Conservation (phyloP, 2,329 filamentous ascomycete species). For the Aspergillus fischeri region DNA sequence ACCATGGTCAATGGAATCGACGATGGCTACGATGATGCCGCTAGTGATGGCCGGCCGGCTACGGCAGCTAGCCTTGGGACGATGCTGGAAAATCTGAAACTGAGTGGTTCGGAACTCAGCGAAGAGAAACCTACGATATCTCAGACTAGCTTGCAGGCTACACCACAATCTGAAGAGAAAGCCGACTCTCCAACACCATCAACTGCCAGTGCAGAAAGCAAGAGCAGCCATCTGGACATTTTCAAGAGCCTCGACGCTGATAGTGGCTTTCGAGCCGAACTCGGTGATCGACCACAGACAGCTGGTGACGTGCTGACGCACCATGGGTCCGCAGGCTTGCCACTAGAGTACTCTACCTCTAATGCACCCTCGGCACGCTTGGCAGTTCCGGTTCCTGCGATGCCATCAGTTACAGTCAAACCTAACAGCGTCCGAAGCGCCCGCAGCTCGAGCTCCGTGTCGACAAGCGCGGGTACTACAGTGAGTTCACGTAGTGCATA, state of each 20-base stretch:
- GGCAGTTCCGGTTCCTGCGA: conserved; percentile 29
- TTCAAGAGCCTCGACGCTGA: conserved; percentile 16
- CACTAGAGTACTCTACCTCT: conserved; percentile 21
- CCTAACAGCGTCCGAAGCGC: conserved; percentile 34
- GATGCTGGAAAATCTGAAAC: conserved; percentile 36
- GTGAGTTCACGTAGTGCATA: conserved; percentile 32
- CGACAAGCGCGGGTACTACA: conserved; percentile 29
- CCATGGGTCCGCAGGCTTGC: conserved; percentile 13
- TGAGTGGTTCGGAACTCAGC: conserved; percentile 30
- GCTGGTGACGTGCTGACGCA: conserved; percentile 18
- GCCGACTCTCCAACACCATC: background rate
- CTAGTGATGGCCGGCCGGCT: conserved; percentile 34
- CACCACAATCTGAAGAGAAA: background rate
- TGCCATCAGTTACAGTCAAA: conserved; percentile 24
- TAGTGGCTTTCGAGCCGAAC: conserved; percentile 15
- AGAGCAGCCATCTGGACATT: conserved; percentile 16
- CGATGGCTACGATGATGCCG: conserved; percentile 26
- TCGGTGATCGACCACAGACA: conserved; percentile 22
- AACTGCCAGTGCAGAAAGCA: background rate
- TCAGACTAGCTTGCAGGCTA: conserved; percentile 12
- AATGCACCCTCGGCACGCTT: conserved; percentile 21
- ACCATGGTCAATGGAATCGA: conserved; percentile 36
- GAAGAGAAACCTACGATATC: conserved; percentile 22
- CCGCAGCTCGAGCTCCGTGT: conserved; percentile 34
- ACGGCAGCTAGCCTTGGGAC: conserved; percentile 37